These are phyloP conservation scores for Pythium scleroteichum DNA, from an alignment of 352 stramenopile genomes.

Conservation along the genomic window DNA sequence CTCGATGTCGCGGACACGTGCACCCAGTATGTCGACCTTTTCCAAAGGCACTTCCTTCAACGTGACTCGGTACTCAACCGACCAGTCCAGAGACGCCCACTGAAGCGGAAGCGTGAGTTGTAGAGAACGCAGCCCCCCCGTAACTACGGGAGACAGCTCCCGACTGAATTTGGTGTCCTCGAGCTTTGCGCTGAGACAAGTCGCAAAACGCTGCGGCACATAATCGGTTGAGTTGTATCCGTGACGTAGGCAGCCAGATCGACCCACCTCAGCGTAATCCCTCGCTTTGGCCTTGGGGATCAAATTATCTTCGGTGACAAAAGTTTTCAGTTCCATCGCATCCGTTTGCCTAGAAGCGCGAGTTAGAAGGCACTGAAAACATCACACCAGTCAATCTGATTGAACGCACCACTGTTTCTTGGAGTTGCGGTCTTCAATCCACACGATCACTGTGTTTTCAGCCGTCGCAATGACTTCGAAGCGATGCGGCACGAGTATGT, in stretches of 20 bases:
- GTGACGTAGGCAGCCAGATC: neutral
- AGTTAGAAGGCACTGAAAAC: neutral
- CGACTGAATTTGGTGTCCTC: neutral
- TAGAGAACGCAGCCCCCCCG: neutral
- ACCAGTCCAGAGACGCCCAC: neutral
- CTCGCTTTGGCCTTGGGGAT: neutral
- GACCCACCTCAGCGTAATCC: neutral
- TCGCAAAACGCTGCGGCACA: neutral
- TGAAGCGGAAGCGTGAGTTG: neutral
- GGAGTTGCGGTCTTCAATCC: neutral
- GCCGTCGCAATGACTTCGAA: neutral
- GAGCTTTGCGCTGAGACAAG: neutral
- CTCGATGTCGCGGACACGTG: neutral
- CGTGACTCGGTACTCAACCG: neutral
- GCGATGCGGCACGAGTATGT: neutral
- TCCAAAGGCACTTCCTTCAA: neutral
- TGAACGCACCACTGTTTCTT: neutral
- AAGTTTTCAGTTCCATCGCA: neutral
- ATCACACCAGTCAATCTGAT: neutral
- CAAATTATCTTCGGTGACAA: neutral
- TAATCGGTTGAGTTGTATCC: neutral
- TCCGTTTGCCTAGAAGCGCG: neutral
- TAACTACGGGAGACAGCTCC: neutral
- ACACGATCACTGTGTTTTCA: neutral
- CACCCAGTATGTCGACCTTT: neutral